Base-by-base conservation (phyloP, 1,139 yeast genomes). In the Protomyces macrosporus region DNA sequence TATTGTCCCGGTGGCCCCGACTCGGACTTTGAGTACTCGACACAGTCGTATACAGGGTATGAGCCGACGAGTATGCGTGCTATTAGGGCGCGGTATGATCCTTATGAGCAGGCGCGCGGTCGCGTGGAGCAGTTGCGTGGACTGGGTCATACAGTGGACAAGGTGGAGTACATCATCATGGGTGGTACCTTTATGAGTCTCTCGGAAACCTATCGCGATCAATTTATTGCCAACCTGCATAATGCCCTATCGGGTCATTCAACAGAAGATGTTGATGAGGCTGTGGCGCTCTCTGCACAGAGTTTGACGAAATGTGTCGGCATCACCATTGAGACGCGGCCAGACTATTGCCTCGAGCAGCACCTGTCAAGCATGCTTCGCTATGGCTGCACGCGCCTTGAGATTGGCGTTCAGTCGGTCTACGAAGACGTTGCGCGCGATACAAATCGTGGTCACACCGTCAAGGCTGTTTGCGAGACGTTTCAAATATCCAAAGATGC, bases 41-140 rank as follows among this genome's bases (percentile, higher is more conserved):
- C 99, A 1, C 99, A 93, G 76, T 90, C 98, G 1, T 93, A 93
- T 72, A 93, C 99, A 0, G 99, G 99, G 50, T 93, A 95, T 73
- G 99, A 93, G 74, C 99, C 99, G 6, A 93, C 99, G 0, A 90
- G 97, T 1, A 93, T 93, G 99, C 82, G 99, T 71, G 98, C 98
- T 9, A 93, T 93, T 69, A 81, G 98, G 69, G 98, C 98, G 0
- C 82, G 98, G 70, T 95, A 93, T 73, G 98, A 93, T 74, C 98
- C 99, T 0, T 93, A 90, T 74, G 98, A 95, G 75, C 99, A 93
- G 75, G 98, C 98, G 1, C 82, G 98, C 74, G 99, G 99, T 55
- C 84, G 99, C 74, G 87, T 93, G 55, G 99, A 93, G 72, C 99
- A 93, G 78, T 81, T 93, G 69, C 83, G 97, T 70, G 97, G 88